Base-by-base conservation (phyloP, 352 stramenopile genomes). In the Sclerospora graminicola region DNA sequence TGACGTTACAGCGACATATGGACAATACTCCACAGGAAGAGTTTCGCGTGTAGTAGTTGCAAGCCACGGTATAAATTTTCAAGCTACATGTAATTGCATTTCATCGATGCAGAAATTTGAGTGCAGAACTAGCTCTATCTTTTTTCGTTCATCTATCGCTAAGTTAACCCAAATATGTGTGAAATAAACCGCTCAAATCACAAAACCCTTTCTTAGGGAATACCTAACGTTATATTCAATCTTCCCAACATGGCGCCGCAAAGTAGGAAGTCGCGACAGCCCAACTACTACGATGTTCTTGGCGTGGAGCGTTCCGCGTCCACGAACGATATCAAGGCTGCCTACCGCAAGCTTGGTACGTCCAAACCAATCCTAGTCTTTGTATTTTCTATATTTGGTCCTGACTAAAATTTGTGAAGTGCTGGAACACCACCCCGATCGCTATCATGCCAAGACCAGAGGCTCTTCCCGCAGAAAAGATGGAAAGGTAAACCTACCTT, bases 271-370 rank as follows among this genome's bases (percentile, higher is more conserved):
- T 49, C 63, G 34, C 35, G 61, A 13, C 55, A 60, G 55, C 45
- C 40, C 5, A 74, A 85, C 43, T 66, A 73, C 43, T 86, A 84
- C 58, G 56, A 72, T 29, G 67, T 79, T 34, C 57, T 89, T 41
- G 73, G 73, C 45, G 60, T 89, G 14, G 51, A 72, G 47, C 73
- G 61, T 41, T 75, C 69, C 16, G 76, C 76, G 15, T 67, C 66
- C 9, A 66, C 68, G 4, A 68, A 85, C 11, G 69, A 89, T 20
- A 86, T 89, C 61, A 89, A 89, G 54, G 46, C 56, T 33, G 76
- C 76, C 3, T 89, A 84, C 54, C 71, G 76, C 60, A 83, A 81
- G 50, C 65, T 84, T 36, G 76, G 75, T 86, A 28, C 40, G 59
- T 60, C 8, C 23, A 15, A 1, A 21, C 5, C 8, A 13, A 11